Evolutionary conservation across 805 yeast genomes (phyloP).

Genomic region (Lipomyces spencermartinsiae): DNA sequence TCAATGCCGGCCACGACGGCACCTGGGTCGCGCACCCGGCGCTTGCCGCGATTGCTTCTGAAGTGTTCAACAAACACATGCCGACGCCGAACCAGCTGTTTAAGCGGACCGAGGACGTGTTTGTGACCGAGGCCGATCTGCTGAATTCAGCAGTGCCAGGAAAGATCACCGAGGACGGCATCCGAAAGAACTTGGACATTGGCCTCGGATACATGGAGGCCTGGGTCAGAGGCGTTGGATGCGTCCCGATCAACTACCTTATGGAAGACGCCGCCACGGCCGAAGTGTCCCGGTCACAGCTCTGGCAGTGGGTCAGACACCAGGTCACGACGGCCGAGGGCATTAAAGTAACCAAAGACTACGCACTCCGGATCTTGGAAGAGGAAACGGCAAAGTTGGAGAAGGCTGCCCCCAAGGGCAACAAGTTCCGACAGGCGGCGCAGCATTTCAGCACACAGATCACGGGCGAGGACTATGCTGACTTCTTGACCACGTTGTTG

Average conservation of each 20-base stretch:
- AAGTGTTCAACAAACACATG: constrained; percentile 76
- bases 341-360: constrained; percentile 57
- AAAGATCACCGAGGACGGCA: constrained; percentile 67
- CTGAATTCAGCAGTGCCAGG: constrained; percentile 69
- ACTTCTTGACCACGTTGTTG: constrained; percentile 63
- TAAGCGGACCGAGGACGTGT: constrained; percentile 55
- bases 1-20: constrained; percentile 71
- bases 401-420: constrained; percentile 52
- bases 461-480: constrained; percentile 64
- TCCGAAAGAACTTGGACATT: constrained; percentile 65
- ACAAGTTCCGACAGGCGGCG: constrained; percentile 63
- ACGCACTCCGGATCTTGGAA: constrained; percentile 56
- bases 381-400: constrained; percentile 64
- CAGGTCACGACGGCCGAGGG: constrained; percentile 64
- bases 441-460: constrained; percentile 68
- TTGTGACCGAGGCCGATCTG: constrained; percentile 63
- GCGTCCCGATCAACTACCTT: constrained; percentile 74
- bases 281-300: constrained; percentile 74
- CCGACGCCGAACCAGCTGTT: constrained; percentile 76
- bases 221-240: constrained; percentile 73
- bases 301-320: constrained; percentile 78
- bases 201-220: constrained; percentile 76
- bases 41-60: constrained; percentile 66
- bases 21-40: constrained; percentile 83
- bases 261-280: constrained; percentile 85